Percentiles rank a stretch among this genome's conserved stretches.
phyloP scores from a whole-genome alignment of 306 rosid genomes.

The Castanea mollissima region DNA sequence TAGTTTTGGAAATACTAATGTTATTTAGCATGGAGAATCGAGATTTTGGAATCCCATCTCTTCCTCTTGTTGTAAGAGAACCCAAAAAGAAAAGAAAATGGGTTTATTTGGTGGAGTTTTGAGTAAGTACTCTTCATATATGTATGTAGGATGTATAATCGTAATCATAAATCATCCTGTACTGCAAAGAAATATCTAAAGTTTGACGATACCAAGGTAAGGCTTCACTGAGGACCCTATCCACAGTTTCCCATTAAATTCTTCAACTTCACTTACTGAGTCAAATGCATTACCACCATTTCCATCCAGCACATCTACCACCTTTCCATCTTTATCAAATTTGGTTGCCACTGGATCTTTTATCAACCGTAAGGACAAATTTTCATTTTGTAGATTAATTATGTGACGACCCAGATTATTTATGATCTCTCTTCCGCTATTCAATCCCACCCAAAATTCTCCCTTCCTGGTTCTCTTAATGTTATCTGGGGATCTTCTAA shows the following conservation, averaged over 20 bases:
- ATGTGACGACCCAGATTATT: too few species aligned
- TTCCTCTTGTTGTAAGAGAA: too few species aligned
- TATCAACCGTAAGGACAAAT: neutral
- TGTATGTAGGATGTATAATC: too few species aligned
- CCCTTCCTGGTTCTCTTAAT: constrained; percentile 43
- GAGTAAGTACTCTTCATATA: too few species aligned
- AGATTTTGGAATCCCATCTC: too few species aligned
- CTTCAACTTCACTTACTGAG: constrained; percentile 56
- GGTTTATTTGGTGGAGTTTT: too few species aligned
- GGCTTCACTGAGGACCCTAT: constrained; percentile 50
- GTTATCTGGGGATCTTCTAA: constrained; percentile 52
- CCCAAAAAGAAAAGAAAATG: too few species aligned
- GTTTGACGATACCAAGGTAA: constrained; percentile 30
- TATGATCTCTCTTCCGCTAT: constrained; percentile 35
- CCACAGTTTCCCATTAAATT: constrained; percentile 47
- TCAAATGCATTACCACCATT: constrained; percentile 26
- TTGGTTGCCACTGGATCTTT: constrained; percentile 48
- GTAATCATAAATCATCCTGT: too few species aligned
- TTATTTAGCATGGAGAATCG: too few species aligned
- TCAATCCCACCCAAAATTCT: constrained; percentile 53
- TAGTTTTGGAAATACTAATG: too few species aligned
- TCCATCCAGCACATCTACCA: constrained; percentile 44
- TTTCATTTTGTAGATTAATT: neutral
- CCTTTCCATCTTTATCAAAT: constrained; percentile 37
- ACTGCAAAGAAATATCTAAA: neutral